These are phyloP conservation scores for Penicillium pancosmium DNA, from an alignment of 495 filamentous ascomycete genomes.

Conservation along the genomic window DNA sequence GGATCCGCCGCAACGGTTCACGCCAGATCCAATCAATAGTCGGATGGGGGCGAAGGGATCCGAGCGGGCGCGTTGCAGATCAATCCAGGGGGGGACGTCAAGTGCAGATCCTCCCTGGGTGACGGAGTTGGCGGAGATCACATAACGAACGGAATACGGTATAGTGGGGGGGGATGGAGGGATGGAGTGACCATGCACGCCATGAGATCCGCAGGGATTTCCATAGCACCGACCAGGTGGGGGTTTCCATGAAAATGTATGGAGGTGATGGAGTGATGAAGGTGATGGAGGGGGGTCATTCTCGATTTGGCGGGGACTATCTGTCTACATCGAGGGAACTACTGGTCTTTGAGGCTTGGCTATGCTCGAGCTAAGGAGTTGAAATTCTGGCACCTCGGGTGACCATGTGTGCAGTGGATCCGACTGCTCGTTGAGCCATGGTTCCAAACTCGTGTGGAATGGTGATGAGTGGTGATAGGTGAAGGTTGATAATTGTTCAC, in stretches of 20 bases:
- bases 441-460: not conserved
- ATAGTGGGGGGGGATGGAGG: not conserved
- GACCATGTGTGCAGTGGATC: constrained; percentile 2
- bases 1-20: constrained; percentile 32
- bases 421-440: not conserved
- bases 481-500: not conserved
- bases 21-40: constrained; percentile 37
- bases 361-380: not conserved
- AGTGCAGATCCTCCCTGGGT: constrained; percentile 20
- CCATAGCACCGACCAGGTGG: constrained; percentile 8
- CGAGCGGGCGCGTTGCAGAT: constrained; percentile 30
- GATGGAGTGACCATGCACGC: constrained; percentile 15
- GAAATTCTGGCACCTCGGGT: constrained; percentile 3
- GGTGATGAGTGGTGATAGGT: not conserved
- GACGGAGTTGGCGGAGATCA: constrained; percentile 21
- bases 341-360: constrained; percentile 2
- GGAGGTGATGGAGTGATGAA: not conserved
- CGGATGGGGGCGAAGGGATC: constrained; percentile 28
- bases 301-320: constrained; percentile 13
- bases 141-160: constrained; percentile 1
- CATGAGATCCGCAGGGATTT: constrained; percentile 12
- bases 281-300: constrained; percentile 3
- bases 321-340: constrained; percentile 13
- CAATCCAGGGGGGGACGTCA: constrained; percentile 29
- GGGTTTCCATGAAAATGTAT: constrained; percentile 3